These are phyloP conservation scores for Atkinsonella hypoxylon DNA, from an alignment of 2,329 filamentous ascomycete genomes.

Conservation along the genomic window DNA sequence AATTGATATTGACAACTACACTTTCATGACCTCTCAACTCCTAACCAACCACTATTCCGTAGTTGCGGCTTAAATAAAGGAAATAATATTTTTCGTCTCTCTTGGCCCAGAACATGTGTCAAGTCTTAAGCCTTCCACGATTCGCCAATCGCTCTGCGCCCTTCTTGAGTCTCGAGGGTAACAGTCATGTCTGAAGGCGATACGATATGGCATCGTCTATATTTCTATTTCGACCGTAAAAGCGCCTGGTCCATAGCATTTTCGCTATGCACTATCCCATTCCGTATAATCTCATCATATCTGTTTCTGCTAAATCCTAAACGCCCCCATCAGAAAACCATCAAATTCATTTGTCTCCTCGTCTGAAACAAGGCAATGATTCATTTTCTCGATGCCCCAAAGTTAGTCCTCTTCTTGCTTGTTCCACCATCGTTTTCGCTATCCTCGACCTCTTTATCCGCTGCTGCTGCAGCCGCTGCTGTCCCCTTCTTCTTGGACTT, in stretches of 20 bases:
- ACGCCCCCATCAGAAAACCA: background rate
- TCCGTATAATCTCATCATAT: background rate
- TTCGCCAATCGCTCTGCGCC: background rate
- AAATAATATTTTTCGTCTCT: no score
- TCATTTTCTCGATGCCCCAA: slow-evolving; percentile 41
- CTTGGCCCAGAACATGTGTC: no score
- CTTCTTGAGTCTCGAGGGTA: background rate
- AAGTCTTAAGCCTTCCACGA: no score
- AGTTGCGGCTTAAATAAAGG: no score
- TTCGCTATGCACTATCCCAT: background rate
- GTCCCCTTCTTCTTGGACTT: slow-evolving; percentile 40
- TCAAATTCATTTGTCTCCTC: background rate
- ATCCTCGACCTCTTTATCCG: slow-evolving; percentile 32
- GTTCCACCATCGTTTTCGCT: slow-evolving; percentile 46
- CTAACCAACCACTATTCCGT: no score
- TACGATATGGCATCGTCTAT: background rate
- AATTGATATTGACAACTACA: no score
- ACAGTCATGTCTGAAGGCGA: background rate
- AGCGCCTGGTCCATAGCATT: background rate
- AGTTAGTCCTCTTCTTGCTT: slow-evolving; percentile 44
- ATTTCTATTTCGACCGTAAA: background rate
- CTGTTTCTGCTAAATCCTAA: background rate
- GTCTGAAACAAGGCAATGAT: background rate
- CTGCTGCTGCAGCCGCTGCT: background rate
- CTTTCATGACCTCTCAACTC: no score